Conservation (phyloP, 139 green algal species). For the Nannochloris sp. region DNA sequence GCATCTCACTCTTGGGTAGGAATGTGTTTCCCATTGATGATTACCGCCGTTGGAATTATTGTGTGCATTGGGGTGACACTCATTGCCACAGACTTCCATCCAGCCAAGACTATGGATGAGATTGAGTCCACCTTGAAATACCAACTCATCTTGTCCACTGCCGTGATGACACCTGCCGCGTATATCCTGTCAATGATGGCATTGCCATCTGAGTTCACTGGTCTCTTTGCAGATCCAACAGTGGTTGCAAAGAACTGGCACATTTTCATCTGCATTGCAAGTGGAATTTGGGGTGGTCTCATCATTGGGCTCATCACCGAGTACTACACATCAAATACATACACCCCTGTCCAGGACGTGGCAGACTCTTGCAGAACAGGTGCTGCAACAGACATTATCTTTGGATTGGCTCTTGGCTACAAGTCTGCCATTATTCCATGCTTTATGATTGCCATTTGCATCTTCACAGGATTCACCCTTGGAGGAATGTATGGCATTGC, state of each 20-base stretch:
- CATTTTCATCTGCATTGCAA: conserved; percentile 86
- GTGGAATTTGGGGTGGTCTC: conserved; percentile 91
- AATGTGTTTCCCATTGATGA: conserved; percentile 78
- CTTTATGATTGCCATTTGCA: conserved; percentile 77
- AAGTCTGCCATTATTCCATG: conserved; percentile 89
- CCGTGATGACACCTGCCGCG: conserved; percentile 77
- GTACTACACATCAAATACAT: conserved; percentile 95
- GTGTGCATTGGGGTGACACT: conserved; percentile 85
- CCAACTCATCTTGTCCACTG: conserved; percentile 85
- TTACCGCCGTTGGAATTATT: conserved; percentile 80
- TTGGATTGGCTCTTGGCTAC: conserved; percentile 96
- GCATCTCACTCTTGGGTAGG: conserved; percentile 51
- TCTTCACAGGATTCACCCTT: conserved; percentile 80
- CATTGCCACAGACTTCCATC: conserved; percentile 80
- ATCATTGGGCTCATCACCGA: conserved; percentile 93
- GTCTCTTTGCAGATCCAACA: conserved; percentile 47
- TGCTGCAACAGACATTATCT: conserved; percentile 96
- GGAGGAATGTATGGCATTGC: conserved; percentile 92
- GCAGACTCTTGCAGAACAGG: conserved; percentile 91
- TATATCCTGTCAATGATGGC: conserved; percentile 30
- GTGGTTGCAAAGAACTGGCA: conserved; percentile 77
- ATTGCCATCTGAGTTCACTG: conserved; percentile 57
- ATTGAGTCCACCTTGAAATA: conserved; percentile 90
- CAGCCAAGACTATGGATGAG: conserved; percentile 54
- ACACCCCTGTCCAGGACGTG: conserved; percentile 69